A percentile compares a stretch with the other conserved stretches of the same genome.
Evolutionary conservation across 2,329 filamentous ascomycete species (phyloP).

Genomic region (Aspergillus bombycis): DNA sequence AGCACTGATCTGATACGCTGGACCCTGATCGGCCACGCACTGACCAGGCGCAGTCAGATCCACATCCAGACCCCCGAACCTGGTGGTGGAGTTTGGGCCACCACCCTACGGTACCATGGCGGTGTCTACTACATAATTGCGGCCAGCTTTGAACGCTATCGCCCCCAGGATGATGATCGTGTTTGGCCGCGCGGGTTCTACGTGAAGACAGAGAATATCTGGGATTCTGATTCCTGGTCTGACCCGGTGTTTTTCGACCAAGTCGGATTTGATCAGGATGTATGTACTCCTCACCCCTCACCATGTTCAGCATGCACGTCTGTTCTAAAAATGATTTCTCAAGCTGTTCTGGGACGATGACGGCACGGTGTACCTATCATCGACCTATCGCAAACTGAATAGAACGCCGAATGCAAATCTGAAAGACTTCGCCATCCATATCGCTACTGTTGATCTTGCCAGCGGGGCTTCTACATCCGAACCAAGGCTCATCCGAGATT

Average conservation of each 20-base stretch:
- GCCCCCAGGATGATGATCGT: slow-evolving; percentile 49
- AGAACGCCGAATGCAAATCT: slow-evolving; percentile 44
- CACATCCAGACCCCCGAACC: slow-evolving; percentile 39
- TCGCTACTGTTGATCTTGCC: slow-evolving; percentile 35
- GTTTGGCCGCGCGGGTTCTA: slow-evolving; percentile 60
- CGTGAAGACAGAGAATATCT: slow-evolving; percentile 57
- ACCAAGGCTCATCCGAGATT: slow-evolving; percentile 49
- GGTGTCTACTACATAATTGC: slow-evolving; percentile 53
- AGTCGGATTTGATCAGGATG: slow-evolving; percentile 58
- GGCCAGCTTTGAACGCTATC: slow-evolving; percentile 46
- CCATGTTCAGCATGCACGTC: neutral
- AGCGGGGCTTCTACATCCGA: slow-evolving; percentile 36
- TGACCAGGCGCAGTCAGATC: slow-evolving; percentile 38
- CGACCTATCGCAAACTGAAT: slow-evolving; percentile 38
- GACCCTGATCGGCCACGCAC: slow-evolving; percentile 41
- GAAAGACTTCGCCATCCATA: slow-evolving; percentile 56
- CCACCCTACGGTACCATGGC: slow-evolving; percentile 51
- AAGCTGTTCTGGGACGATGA: slow-evolving; percentile 58
- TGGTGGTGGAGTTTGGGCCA: slow-evolving; percentile 50
- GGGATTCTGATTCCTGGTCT: slow-evolving; percentile 55
- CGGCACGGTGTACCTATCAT: slow-evolving; percentile 54
- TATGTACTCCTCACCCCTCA: slow-evolving; percentile 28
- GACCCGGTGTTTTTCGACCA: slow-evolving; percentile 60
- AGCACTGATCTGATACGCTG: slow-evolving; percentile 52
- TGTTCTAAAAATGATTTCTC: slow-evolving; percentile 12